These are phyloP conservation scores for Diddensiella transvaalensis DNA, from an alignment of 805 yeast genomes.

Conservation along the genomic window DNA sequence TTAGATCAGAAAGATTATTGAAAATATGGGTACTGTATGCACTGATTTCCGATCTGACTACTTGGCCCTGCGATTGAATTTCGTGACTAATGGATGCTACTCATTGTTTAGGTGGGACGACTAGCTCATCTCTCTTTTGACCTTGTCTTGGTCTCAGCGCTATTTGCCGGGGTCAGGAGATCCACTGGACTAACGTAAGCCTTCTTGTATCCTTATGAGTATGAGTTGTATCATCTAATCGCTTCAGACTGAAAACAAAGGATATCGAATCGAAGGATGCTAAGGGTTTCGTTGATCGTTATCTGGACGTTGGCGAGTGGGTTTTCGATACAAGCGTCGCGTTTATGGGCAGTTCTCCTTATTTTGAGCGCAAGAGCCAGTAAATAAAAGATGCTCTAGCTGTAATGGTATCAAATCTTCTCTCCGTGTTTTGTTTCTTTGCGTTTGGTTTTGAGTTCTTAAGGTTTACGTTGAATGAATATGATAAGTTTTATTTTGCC, in stretches of 20 bases:
- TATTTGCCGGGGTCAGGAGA: slow-evolving; percentile 81
- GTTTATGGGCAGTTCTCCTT: slow-evolving; percentile 64
- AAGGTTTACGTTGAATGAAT: no score
- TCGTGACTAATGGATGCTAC: no score
- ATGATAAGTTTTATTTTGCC: no score
- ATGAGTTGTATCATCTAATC: no score
- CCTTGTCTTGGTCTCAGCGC: slow-evolving; percentile 70
- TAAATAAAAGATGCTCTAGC: neutral
- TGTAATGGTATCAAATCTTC: neutral
- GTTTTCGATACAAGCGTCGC: slow-evolving; percentile 69
- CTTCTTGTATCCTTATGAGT: neutral
- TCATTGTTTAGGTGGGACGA: slow-evolving; percentile 60
- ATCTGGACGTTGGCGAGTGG: slow-evolving; percentile 82
- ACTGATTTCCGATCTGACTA: no score
- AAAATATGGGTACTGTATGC: neutral
- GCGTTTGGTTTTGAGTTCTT: no score
- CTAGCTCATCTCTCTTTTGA: slow-evolving; percentile 72
- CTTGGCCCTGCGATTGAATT: no score
- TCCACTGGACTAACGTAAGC: slow-evolving; percentile 66
- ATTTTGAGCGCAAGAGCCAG: slow-evolving; percentile 46
- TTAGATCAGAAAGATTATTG: no score
- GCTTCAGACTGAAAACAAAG: slow-evolving; percentile 41
- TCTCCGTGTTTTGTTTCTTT: no score
- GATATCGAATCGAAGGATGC: slow-evolving; percentile 48
- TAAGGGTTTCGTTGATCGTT: slow-evolving; percentile 46